Base-by-base conservation (phyloP, 1,139 yeast genomes). In the Kazachstania sp. region DNA sequence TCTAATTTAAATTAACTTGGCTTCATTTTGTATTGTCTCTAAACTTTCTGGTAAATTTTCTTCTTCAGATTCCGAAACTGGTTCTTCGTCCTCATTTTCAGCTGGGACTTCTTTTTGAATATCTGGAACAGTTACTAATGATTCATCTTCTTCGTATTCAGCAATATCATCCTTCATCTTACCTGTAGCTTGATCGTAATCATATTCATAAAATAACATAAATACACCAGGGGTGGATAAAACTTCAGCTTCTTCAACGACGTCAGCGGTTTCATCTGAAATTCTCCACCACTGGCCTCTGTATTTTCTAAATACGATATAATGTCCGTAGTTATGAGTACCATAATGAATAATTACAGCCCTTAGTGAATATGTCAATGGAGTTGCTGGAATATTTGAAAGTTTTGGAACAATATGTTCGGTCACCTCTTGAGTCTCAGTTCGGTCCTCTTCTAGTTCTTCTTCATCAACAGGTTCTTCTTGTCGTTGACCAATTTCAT, bases 271-370 rank as follows among this genome's bases (percentile, higher is more conserved):
- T 60, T 90, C 95, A 65, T 90, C 97, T 58, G 95, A 83, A 23
- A 88, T 81, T 64, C 95, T 77, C 95, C 96, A 88, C 97, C 97
- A 90, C 12, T 80, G 74, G 1, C 94, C 95, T 57, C 94, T 75
- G 49, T 72, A 75, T 57, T 79, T 82, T 58, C 97, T 78, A 68
- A 77, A 90, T 45, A 95, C 86, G 50, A 90, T 86, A 64, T 90
- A 90, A 64, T 90, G 97, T 18, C 97, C 97, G 64, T 87, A 90
- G 61, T 90, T 87, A 59, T 90, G 97, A 3, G 95, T 85, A 44
- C 97, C 97, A 62, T 82, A 88, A 64, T 90, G 97, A 1, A 90
- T 81, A 44, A 90, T 85, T 1, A 86, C 94, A 1, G 96, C 87
- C 59, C 84, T 85, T 50, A 90, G 73, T 43, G 79, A 73, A 62